Evolutionary conservation across 305 asterid genomes (phyloP), one percentile per base, ranked within the genome.

Genomic region (Rubia peregrina): DNA sequence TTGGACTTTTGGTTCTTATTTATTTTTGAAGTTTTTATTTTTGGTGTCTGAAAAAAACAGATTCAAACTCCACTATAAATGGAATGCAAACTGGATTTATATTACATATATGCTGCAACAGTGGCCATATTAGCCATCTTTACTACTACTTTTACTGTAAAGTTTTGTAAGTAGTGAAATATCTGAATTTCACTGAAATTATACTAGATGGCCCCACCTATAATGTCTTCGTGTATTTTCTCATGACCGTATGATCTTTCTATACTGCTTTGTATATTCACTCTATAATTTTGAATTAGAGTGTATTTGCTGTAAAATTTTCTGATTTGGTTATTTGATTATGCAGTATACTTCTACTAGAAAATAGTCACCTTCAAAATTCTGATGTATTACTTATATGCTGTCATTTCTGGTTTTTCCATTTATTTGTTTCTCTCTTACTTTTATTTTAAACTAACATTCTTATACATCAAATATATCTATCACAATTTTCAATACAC

Each of bases 31-130:
- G 38, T 44, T 44, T 1, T 44, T 44, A 8, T 44, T 12, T 3
- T 55, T 55, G 26, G 22, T n/a, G 61, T 55, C 12, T 33, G 38
- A 33, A n/a, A 55, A 22, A 56, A 40, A 17, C 4, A 9, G 59
- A 14, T 22, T 33, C 33, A 14, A 10, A 53, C 4, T 41, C 7
- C 49, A 48, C 4, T 10, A 17, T 65, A 55, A 67, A 55, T 3
- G 64, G 61, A 65, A 56, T 56, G 67, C 49, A 41, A 42, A 56
- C 14, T 41, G 65, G 73, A 46, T 73, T 57, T 64, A 7, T 22
- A 14, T 55, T 41, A 49, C 57, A 49, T 49, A 48, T 19, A 4
- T 12, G 3, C 51, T 49, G 56, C 56, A 49, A 14, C 56, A 49
- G 21, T 49, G 57, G 30, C 49, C 13, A 38, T 13, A 16, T 14